Evolutionary conservation across 1,139 yeast species (phyloP).

Genomic region (Diutina sp.): DNA sequence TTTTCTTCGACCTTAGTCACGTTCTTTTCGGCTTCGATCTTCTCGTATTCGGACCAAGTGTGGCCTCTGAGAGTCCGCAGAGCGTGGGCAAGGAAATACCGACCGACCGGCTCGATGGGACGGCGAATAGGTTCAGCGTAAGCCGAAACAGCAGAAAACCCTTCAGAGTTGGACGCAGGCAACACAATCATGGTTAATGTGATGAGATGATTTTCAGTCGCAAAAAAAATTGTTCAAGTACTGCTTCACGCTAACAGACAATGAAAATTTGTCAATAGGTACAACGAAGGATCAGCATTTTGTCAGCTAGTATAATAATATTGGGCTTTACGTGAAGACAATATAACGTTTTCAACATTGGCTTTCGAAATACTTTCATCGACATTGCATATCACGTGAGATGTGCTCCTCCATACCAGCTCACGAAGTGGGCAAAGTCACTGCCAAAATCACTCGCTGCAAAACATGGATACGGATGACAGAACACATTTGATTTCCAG

Average conservation of each 20-base stretch:
- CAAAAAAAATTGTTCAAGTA: background rate
- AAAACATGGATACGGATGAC: background rate
- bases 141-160: constrained; percentile 37
- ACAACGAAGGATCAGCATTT: no score
- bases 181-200: constrained; percentile 12
- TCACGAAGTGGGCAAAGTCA: no score
- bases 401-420: background rate
- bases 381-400: background rate
- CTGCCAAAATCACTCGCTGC: background rate
- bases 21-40: constrained; percentile 83
- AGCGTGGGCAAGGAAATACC: constrained; percentile 91
- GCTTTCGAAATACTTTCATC: no score
- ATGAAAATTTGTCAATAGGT: no score
- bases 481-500: background rate
- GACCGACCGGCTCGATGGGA: constrained; percentile 94
- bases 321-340: no score
- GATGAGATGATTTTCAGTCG: background rate
- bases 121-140: constrained; percentile 66
- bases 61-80: constrained; percentile 93
- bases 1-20: constrained; percentile 61
- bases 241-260: background rate
- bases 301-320: no score
- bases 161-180: constrained; percentile 25
- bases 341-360: no score
- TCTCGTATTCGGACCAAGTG: constrained; percentile 96